Evolutionary conservation across 106 monocot species (phyloP).

Genomic region (Platanthera zijinensis): DNA sequence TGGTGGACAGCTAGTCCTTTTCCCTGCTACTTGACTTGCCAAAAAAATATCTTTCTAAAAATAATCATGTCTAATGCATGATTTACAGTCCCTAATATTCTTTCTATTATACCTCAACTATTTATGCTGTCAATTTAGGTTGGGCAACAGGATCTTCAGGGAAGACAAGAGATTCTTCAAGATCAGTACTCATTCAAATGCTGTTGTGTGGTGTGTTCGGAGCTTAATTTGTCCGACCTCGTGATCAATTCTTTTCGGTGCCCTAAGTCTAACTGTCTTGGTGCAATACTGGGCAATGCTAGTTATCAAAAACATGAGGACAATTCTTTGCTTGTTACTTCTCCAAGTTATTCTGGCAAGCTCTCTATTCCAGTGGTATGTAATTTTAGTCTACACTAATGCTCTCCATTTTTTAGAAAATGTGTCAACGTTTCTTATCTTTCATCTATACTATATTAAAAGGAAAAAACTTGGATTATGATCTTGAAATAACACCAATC

Average conservation of each 20-base stretch:
- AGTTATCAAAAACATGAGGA: slow-evolving; percentile 19
- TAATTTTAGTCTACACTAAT: neutral
- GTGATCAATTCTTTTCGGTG: slow-evolving; percentile 72
- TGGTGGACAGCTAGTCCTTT: neutral
- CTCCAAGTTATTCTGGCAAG: slow-evolving; percentile 19
- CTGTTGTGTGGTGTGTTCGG: slow-evolving; percentile 62
- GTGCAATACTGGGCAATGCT: slow-evolving; percentile 45
- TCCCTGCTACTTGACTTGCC: neutral
- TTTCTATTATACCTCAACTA: neutral
- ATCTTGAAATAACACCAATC: neutral
- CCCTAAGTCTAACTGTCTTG: slow-evolving; percentile 40
- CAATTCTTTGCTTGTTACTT: slow-evolving; percentile 16
- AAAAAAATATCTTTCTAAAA: neutral
- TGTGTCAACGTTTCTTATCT: neutral
- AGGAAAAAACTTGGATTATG: no score
- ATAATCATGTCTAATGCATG: neutral
- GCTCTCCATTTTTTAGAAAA: neutral
- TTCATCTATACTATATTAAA: neutral
- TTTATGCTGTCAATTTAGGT: slow-evolving; percentile 33
- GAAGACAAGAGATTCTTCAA: slow-evolving; percentile 56
- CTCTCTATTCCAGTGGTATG: slow-evolving; percentile 36
- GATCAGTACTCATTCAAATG: slow-evolving; percentile 79
- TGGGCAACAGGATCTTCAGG: slow-evolving; percentile 48
- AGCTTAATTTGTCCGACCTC: slow-evolving; percentile 65
- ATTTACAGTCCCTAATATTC: neutral